Evolutionary conservation across 2,329 filamentous ascomycete species (phyloP).

Genomic region (Lojkania enalia): DNA sequence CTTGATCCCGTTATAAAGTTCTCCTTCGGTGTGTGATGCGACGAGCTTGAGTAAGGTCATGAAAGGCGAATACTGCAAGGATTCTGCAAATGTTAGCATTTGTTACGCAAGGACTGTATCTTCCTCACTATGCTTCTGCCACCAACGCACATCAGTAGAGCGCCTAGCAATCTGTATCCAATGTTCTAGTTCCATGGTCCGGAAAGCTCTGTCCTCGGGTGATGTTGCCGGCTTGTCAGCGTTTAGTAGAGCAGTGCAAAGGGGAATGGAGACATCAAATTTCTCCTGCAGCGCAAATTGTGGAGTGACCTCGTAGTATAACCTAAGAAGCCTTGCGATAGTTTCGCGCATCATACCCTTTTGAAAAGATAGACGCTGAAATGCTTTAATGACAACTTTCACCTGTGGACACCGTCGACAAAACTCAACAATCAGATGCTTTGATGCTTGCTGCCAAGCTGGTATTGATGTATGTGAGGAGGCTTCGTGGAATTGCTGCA

Average conservation of each 20-base stretch:
- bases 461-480: constrained; percentile 43
- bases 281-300: constrained; percentile 79
- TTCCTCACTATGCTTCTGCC: constrained; percentile 65
- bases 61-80: constrained; percentile 68
- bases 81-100: constrained; percentile 48
- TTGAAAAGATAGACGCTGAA: constrained; percentile 66
- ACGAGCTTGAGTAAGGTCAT: constrained; percentile 68
- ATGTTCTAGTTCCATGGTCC: constrained; percentile 76
- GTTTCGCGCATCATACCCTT: constrained; percentile 78
- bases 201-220: constrained; percentile 58
- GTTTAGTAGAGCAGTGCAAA: constrained; percentile 69
- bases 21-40: constrained; percentile 52
- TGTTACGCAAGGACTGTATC: neutral
- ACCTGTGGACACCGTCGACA: constrained; percentile 77
- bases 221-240: constrained; percentile 51
- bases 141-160: constrained; percentile 89
- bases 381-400: constrained; percentile 76
- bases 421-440: constrained; percentile 73
- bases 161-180: constrained; percentile 77
- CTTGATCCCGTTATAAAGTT: constrained; percentile 57
- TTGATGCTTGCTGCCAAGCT: constrained; percentile 71
- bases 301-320: constrained; percentile 86
- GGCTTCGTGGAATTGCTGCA: constrained; percentile 63
- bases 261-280: constrained; percentile 80
- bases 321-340: constrained; percentile 72